Evolutionary conservation across 345 rosid species (phyloP).

Genomic region (Boechera divaricarpa): DNA sequence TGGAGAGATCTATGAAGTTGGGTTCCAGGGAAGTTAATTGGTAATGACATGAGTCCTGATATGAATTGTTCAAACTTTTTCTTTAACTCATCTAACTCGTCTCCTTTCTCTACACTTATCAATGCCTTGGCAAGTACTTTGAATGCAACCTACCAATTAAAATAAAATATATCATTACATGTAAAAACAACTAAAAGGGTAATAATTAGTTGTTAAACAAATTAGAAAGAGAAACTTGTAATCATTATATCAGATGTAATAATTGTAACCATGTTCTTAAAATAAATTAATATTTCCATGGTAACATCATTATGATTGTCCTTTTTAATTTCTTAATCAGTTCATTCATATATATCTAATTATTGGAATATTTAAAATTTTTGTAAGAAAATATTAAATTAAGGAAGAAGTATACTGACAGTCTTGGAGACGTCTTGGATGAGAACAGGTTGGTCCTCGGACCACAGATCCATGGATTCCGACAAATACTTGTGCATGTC

Average conservation of each 20-base stretch:
- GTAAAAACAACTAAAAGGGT: slow-evolving; percentile 16
- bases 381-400: neutral
- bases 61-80: slow-evolving; percentile 82
- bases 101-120: slow-evolving; percentile 88
- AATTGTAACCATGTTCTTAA: slow-evolving; percentile 44
- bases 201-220: slow-evolving; percentile 35
- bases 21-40: slow-evolving; percentile 84
- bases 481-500: slow-evolving; percentile 78
- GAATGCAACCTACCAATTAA: slow-evolving; percentile 72
- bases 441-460: slow-evolving; percentile 59
- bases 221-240: slow-evolving; percentile 21
- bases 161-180: slow-evolving; percentile 4
- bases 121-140: slow-evolving; percentile 86
- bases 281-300: slow-evolving; percentile 10
- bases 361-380: neutral
- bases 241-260: slow-evolving; percentile 41
- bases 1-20: slow-evolving; percentile 88
- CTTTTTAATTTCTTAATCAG: slow-evolving; percentile 12
- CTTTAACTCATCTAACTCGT: slow-evolving; percentile 71
- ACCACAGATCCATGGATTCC: slow-evolving; percentile 80
- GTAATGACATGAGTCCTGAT: slow-evolving; percentile 90
- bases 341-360: neutral
- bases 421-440: slow-evolving; percentile 89
- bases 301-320: slow-evolving; percentile 26
- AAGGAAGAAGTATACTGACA: slow-evolving; percentile 51